Evolutionary conservation across 805 yeast genomes (phyloP).

Genomic region (Teunomyces pallodes): DNA sequence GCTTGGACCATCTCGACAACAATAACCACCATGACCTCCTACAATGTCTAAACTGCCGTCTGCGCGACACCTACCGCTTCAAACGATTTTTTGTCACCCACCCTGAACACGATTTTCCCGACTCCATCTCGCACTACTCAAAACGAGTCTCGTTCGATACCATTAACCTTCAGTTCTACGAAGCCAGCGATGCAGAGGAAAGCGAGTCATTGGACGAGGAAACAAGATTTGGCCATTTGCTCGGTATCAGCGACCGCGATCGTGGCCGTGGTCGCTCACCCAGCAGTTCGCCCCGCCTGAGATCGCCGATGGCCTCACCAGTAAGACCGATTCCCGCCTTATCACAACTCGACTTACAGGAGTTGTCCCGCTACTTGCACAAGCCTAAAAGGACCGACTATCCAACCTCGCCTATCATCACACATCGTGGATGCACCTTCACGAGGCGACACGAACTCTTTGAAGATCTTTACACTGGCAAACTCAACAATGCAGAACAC

Average conservation of each 20-base stretch:
- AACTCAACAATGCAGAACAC: constrained; percentile 21
- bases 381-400: constrained; percentile 18
- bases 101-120: constrained; percentile 6
- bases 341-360: constrained; percentile 5
- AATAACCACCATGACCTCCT: constrained; percentile 10
- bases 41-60: constrained; percentile 9
- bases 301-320: constrained; percentile 8
- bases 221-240: neutral
- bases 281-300: constrained; percentile 5
- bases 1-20: neutral
- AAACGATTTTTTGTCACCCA: constrained; percentile 17
- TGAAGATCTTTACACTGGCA: constrained; percentile 44
- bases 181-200: constrained; percentile 20
- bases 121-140: constrained; percentile 13
- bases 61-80: constrained; percentile 22
- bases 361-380: constrained; percentile 7
- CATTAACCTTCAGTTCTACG: constrained; percentile 34
- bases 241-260: neutral
- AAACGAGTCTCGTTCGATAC: constrained; percentile 55
- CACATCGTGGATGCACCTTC: constrained; percentile 41
- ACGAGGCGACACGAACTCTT: constrained; percentile 47
- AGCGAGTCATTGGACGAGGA: neutral
- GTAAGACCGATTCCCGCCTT: constrained; percentile 5
- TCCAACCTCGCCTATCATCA: constrained; percentile 41
- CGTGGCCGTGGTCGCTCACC: constrained; percentile 9